Evolutionary conservation across 768 basidiomycete species (phyloP), one percentile per base, ranked within the genome.

Genomic region (Cystobasidiopsis lactophilus): DNA sequence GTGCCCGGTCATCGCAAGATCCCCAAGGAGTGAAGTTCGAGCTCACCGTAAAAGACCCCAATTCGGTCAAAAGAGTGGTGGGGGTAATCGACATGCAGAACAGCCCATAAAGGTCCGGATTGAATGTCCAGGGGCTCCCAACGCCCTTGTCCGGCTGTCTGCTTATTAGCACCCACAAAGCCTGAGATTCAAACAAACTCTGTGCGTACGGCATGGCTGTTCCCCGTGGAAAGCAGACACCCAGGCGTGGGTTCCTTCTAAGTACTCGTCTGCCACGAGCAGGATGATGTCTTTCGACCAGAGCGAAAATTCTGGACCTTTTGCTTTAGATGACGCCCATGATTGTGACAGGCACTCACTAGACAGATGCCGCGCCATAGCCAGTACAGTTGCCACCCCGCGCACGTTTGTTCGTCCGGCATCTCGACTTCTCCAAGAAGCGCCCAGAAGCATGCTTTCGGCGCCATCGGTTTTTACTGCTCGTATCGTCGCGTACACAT

Each of bases 281-380:
- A 96, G 80, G 18, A 95, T 68, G 52, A 98, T 72, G 60, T 96
- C 89, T 64, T 89, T 91, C 0, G 88, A 82, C 91, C 93, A 98
- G 35, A 85, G 73, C 21, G 85, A 83, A 60, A 82, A 80, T 31
- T 73, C 85, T 89, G 59, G 21, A 18, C 4, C 51, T 39, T 10
- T 37, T 2, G 23, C 26, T 24, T 11, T 21, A 31, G 2, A 1
- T 26, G 13, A 44, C 18, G 38, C 13, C 33, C n/a, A n/a, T n/a
- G n/a, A n/a, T n/a, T 21, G 41, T 23, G 24, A 46, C 13, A 3
- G 26, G 7, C 2, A 60, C 74, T 48, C 54, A 93, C 91, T 74
- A 71, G 80, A 82, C 35, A 93, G 66, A 64, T 81, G 95, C 46
- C 70, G 69, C 2, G 85, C 86, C n/a, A 98, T 68, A 0, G 84